Percentiles rank a stretch among this genome's conserved stretches.
Conservation (phyloP, 345 rosid species). For the Brassica cretica region DNA sequence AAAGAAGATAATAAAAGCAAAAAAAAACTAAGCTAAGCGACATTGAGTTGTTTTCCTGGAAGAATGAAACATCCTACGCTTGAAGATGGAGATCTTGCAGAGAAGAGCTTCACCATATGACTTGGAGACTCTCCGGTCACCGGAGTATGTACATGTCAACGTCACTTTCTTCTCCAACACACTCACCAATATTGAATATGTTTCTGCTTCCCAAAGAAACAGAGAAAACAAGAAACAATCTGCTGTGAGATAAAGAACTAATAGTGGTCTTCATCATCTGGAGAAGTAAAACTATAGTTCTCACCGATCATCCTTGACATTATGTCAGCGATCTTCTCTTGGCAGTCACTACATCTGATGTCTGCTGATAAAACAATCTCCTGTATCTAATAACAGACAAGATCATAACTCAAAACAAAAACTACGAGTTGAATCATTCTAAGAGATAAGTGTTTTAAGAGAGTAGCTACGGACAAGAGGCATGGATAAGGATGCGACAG, state of each 20-base stretch:
- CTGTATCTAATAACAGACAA: slow-evolving; percentile 55
- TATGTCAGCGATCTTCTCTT: slow-evolving; percentile 68
- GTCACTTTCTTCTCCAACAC: slow-evolving; percentile 77
- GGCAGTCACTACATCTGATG: slow-evolving; percentile 70
- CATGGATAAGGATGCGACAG: slow-evolving; percentile 71
- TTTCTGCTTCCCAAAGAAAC: slow-evolving; percentile 46
- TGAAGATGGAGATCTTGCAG: slow-evolving; percentile 56
- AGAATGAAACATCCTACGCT: slow-evolving; percentile 48
- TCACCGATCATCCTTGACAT: slow-evolving; percentile 77
- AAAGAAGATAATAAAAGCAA: slow-evolving; percentile 16
- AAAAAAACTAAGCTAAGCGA: slow-evolving; percentile 2
- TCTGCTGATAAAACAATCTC: slow-evolving; percentile 86
- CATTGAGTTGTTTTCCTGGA: slow-evolving; percentile 31
- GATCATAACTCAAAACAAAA: not conserved
- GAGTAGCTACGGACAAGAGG: slow-evolving; percentile 71
- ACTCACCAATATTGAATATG: slow-evolving; percentile 65
- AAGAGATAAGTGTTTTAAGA: not conserved
- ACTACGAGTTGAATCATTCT: not conserved
- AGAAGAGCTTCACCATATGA: slow-evolving; percentile 41
- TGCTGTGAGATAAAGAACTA: not conserved
- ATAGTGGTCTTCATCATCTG: not conserved
- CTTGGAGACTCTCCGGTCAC: slow-evolving; percentile 37
- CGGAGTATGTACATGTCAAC: slow-evolving; percentile 62
- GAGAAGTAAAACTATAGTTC: not conserved
- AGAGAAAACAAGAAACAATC: not conserved